Base-by-base conservation (phyloP, 192 early-diverging fungal species). In the Linnemannia hyalina region DNA sequence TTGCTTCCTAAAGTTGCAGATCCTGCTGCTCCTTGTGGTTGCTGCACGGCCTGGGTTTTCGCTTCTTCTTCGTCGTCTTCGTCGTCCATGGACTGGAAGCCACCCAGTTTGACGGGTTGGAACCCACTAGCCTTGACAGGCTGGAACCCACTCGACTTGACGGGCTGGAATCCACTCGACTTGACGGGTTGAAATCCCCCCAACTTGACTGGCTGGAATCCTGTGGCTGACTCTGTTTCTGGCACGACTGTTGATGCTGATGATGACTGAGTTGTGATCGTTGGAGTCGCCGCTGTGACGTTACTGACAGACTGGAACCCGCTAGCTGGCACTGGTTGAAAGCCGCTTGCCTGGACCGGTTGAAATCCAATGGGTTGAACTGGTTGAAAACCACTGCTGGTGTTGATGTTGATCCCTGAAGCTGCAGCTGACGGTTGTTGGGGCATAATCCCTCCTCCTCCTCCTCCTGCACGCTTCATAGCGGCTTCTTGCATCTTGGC, bases 401-500 rank as follows among this genome's bases (percentile, higher is more conserved):
- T 6, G 65, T 32, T 26, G 32, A 20, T 75, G 69, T 36, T 18
- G 52, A 60, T 42, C 36, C 1, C 35, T 41, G 73, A 52, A 35
- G 69, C 8, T 23, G 74, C 7, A 60, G 7, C 36, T 36, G 69
- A 38, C 6, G 11, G 49, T 49, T 29, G 74, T 41, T 57, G 40
- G 2, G 72, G 20, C 5, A 6, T 47, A 52, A 8, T 40, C 4
- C 29, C 44, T 13, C 23, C 63, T 54, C 54, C 38, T 7, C 75
- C 35, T 35, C 35, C 82, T 1, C 83, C 90, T 38, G 88, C 77
- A 71, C 77, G 87, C 55, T 91, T 89, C 49, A 92, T 11, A n/a
- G 92, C 92, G 0, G 95, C 94, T 69, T 94, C 90, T 77, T 95
- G 94, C 68, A 95, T 83, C 65, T 92, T 76, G 47, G 89, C 89